These are phyloP conservation scores for Cordyceps farinosa DNA, from an alignment of 2,329 filamentous ascomycete species.

Conservation along the genomic window DNA sequence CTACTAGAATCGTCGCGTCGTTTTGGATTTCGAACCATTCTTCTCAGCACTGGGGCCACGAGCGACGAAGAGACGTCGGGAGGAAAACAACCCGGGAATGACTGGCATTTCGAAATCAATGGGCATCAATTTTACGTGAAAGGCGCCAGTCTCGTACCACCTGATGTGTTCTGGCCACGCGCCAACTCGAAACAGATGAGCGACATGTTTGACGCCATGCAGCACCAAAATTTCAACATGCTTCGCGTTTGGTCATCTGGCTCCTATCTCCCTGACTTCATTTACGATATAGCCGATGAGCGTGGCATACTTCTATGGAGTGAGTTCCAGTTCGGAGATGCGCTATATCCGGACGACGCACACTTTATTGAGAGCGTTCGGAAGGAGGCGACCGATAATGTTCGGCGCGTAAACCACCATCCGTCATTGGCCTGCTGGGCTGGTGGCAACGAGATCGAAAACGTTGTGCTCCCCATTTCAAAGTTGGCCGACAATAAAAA, in stretches of 20 bases:
- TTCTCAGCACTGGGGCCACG: conserved; percentile 53
- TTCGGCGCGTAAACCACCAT: conserved; percentile 59
- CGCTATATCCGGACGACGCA: conserved; percentile 53
- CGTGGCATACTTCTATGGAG: conserved; percentile 59
- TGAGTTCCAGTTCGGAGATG: conserved; percentile 60
- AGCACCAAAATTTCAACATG: conserved; percentile 59
- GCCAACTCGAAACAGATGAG: conserved; percentile 51
- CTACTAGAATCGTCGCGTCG: conserved; percentile 47
- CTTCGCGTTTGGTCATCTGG: conserved; percentile 60
- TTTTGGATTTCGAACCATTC: conserved; percentile 59
- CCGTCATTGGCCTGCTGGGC: conserved; percentile 53
- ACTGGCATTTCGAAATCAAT: conserved; percentile 64
- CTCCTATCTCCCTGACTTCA: conserved; percentile 57
- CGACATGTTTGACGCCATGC: conserved; percentile 45
- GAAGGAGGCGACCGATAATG: conserved; percentile 56
- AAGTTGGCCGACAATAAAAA: neutral
- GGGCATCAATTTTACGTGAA: conserved; percentile 62
- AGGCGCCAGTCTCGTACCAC: conserved; percentile 61
- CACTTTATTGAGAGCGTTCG: conserved; percentile 54
- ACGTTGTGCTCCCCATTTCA: conserved; percentile 41
- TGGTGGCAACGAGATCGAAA: conserved; percentile 59
- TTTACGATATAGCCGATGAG: conserved; percentile 61
- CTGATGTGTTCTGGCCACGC: conserved; percentile 59
- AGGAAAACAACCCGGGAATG: conserved; percentile 42
- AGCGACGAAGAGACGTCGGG: conserved; percentile 49